Evolutionary conservation across 139 green algal species (phyloP).

Genomic region (Volvox africanus): DNA sequence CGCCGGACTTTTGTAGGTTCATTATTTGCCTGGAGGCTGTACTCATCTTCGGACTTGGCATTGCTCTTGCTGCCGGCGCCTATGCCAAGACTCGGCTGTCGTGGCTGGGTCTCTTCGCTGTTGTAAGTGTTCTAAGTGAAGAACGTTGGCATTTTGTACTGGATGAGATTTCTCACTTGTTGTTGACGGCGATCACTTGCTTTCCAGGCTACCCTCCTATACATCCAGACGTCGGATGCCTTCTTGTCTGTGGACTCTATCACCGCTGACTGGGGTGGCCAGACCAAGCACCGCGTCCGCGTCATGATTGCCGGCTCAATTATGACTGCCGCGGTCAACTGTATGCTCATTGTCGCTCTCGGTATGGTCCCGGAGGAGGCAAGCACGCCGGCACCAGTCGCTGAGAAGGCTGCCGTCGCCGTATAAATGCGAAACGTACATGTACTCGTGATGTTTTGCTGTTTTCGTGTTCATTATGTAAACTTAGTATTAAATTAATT

Average conservation of each 20-base stretch:
- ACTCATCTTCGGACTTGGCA: constrained; percentile 21
- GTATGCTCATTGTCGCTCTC: constrained; percentile 38
- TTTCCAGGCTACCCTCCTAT: constrained; percentile 41
- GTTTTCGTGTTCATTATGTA: background rate
- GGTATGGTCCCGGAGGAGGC: constrained; percentile 20
- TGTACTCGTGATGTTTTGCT: background rate
- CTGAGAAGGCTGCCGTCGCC: constrained; percentile 16
- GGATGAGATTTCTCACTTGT: background rate
- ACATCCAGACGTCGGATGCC: constrained; percentile 41
- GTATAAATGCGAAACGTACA: background rate
- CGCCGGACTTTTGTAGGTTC: constrained; percentile 28
- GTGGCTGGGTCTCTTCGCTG: constrained; percentile 30
- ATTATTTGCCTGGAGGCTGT: constrained; percentile 12
- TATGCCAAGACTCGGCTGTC: constrained; percentile 12
- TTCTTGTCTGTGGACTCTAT: constrained; percentile 32
- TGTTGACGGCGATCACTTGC: background rate
- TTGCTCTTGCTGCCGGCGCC: background rate
- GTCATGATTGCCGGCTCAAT: constrained; percentile 43
- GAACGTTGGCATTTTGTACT: background rate
- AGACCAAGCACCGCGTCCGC: constrained; percentile 38
- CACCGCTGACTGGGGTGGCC: background rate
- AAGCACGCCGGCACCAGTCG: background rate
- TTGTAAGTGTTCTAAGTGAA: background rate
- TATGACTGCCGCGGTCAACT: constrained; percentile 48
- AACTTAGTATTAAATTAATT: background rate